Evolutionary conservation across 2,329 filamentous ascomycete genomes (phyloP).

Genomic region (Botryotinia convoluta): DNA sequence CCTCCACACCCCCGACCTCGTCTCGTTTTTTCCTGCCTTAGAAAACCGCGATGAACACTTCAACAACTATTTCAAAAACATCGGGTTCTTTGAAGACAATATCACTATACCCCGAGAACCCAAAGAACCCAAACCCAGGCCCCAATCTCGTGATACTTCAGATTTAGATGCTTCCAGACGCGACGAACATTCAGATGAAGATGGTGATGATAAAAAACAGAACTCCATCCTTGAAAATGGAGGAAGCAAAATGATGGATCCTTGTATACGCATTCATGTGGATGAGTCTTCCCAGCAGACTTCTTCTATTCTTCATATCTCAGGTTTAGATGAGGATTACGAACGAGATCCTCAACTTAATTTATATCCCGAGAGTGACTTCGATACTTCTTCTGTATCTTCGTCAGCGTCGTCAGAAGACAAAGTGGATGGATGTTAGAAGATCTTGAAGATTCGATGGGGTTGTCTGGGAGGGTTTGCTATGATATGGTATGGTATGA

Average conservation of each 20-base stretch:
- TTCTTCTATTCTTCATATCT: background rate
- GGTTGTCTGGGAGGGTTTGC: too few relatives aligned
- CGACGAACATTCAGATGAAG: background rate
- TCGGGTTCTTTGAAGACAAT: rapidly evolving
- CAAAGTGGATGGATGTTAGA: background rate
- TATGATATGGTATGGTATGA: background rate
- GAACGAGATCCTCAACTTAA: background rate
- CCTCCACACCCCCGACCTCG: background rate
- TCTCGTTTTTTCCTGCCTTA: background rate
- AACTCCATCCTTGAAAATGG: background rate
- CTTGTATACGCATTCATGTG: background rate
- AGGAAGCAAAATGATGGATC: background rate
- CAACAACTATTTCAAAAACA: background rate
- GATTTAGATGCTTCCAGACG: background rate
- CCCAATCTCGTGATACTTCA: background rate
- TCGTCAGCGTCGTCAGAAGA: background rate
- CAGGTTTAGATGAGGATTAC: background rate
- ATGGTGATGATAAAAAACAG: background rate
- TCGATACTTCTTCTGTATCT: background rate
- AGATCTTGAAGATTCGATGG: background rate
- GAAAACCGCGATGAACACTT: background rate
- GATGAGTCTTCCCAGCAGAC: background rate
- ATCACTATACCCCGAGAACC: background rate
- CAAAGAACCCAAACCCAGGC: background rate
- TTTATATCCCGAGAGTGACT: background rate